Conservation (phyloP, 1,284 basidiomycete genomes). For the Inonotus obliquus region DNA sequence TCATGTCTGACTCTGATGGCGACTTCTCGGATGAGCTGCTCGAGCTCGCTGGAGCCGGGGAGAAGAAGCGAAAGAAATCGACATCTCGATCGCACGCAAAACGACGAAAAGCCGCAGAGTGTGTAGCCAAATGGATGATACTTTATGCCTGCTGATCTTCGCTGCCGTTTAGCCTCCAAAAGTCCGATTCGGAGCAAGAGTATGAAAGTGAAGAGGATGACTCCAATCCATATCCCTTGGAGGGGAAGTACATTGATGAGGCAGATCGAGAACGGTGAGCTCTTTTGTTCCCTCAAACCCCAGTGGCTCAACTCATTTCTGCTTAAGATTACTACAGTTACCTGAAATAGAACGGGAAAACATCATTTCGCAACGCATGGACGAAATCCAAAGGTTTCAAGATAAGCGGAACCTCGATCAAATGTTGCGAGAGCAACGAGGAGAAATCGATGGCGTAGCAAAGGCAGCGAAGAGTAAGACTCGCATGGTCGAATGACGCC, state of each 20-base stretch:
- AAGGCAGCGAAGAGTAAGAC: conserved; percentile 69
- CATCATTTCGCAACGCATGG: conserved; percentile 74
- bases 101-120: conserved; percentile 50
- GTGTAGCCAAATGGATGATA: conserved; percentile 24
- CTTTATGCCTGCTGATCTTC: conserved; percentile 31
- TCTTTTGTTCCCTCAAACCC: neutral
- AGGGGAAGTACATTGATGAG: conserved; percentile 86
- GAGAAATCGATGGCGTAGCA: conserved; percentile 53
- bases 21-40: conserved; percentile 66
- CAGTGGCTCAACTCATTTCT: conserved; percentile 6
- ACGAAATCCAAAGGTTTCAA: conserved; percentile 74
- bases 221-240: conserved; percentile 81
- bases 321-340: conserved; percentile 65
- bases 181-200: conserved; percentile 45
- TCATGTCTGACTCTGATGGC: conserved; percentile 69
- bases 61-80: conserved; percentile 42
- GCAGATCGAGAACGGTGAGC: conserved; percentile 75
- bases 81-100: conserved; percentile 29
- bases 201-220: conserved; percentile 57
- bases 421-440: conserved; percentile 62
- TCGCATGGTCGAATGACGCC: neutral
- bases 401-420: conserved; percentile 74
- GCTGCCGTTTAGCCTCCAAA: conserved; percentile 23
- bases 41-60: conserved; percentile 57
- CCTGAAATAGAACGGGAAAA: conserved; percentile 88